phyloP scores from a whole-genome alignment of 345 rosid genomes.

The Aethionema arabicum region DNA sequence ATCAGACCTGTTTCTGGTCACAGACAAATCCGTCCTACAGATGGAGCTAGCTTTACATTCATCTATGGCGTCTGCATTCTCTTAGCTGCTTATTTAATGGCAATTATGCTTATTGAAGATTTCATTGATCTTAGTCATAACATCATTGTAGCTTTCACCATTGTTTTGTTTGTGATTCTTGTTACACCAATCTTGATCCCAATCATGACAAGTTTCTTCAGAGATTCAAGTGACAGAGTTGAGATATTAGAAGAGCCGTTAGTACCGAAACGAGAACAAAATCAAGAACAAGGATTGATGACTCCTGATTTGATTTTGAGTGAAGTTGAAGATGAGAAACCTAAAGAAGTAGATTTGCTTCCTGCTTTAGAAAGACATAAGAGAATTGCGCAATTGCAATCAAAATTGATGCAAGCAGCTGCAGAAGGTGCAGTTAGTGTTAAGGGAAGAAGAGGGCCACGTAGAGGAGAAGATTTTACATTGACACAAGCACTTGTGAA shows the following conservation, averaged over 20 bases:
- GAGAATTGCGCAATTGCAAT: conserved; percentile 80
- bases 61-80: conserved; percentile 78
- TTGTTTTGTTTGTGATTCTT: conserved; percentile 61
- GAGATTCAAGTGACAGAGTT: conserved; percentile 39
- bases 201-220: conserved; percentile 49
- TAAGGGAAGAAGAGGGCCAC: conserved; percentile 79
- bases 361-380: conserved; percentile 81
- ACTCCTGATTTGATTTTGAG: conserved; percentile 59
- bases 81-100: conserved; percentile 86
- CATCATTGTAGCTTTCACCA: conserved; percentile 50
- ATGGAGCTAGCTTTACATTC: conserved; percentile 60
- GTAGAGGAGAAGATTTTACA: conserved; percentile 92
- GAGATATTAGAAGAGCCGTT: conserved; percentile 66
- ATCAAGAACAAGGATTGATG: conserved; percentile 49
- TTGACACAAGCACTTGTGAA: conserved; percentile 82
- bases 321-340: conserved; percentile 96
- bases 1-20: conserved; percentile 96
- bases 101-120: conserved; percentile 88
- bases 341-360: conserved; percentile 80
- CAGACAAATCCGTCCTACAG: conserved; percentile 70
- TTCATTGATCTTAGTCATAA: conserved; percentile 53
- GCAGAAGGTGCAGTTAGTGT: conserved; percentile 91
- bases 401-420: conserved; percentile 75
- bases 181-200: conserved; percentile 71
- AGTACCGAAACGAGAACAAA: conserved; percentile 41